Percentiles rank a stretch among this genome's conserved stretches.
These are phyloP conservation scores for Phialophora expanda DNA, from an alignment of 2,329 filamentous ascomycete species.

Conservation along the genomic window DNA sequence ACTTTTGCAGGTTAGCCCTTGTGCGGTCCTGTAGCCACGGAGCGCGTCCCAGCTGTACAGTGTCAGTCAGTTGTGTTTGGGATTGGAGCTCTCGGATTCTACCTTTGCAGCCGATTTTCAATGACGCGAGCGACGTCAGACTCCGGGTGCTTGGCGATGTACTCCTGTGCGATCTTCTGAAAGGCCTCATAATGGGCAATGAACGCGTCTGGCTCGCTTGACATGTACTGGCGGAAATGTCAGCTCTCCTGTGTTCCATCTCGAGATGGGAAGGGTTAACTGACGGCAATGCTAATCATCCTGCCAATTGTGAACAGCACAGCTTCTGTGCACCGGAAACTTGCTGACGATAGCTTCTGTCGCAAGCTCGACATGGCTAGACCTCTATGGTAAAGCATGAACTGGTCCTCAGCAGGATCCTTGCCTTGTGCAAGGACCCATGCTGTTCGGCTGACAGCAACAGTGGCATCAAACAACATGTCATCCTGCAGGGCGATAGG, in stretches of 20 bases:
- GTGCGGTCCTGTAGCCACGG: constrained; percentile 20
- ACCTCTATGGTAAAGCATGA: constrained; percentile 29
- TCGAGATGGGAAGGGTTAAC: background rate
- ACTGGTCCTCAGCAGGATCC: constrained; percentile 19
- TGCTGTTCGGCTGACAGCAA: constrained; percentile 29
- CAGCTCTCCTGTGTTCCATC: background rate
- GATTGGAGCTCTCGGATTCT: background rate
- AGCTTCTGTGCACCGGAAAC: constrained; percentile 6
- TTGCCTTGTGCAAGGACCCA: constrained; percentile 20
- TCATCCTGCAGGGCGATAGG: constrained; percentile 30
- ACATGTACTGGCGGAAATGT: constrained; percentile 28
- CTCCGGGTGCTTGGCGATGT: constrained; percentile 23
- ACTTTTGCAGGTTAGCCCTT: constrained; percentile 9
- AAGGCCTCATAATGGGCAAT: constrained; percentile 28
- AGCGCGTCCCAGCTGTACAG: constrained; percentile 25
- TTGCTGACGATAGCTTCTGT: constrained; percentile 6
- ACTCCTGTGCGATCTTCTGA: constrained; percentile 15
- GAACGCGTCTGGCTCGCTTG: constrained; percentile 27
- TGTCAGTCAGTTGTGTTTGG: background rate
- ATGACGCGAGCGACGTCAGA: constrained; percentile 25
- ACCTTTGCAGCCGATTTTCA: constrained; percentile 24
- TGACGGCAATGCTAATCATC: constrained; percentile 29
- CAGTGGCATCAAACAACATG: constrained; percentile 32
- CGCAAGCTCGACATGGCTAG: constrained; percentile 24
- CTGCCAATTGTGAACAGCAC: constrained; percentile 28